Conservation (phyloP, 2,329 filamentous ascomycete species). For the Aspergillus sp. region DNA sequence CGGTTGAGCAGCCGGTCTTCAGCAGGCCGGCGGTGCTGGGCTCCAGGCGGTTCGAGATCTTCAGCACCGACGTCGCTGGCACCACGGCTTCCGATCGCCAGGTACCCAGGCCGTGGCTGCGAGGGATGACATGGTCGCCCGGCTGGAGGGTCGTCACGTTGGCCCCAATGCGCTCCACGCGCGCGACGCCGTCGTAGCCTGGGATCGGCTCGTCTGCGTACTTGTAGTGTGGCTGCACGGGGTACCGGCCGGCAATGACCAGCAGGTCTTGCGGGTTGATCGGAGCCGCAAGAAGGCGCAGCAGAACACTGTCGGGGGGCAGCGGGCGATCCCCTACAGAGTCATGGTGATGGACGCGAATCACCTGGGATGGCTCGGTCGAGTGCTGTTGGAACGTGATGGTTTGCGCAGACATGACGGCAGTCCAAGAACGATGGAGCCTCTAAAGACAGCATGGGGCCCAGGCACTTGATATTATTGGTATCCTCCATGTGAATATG, state of each 20-base stretch:
- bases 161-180: neutral
- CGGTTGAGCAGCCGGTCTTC: conserved; percentile 1
- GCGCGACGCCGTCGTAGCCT: neutral
- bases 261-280: conserved; percentile 2
- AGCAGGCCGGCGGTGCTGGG: conserved; percentile 1
- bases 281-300: neutral
- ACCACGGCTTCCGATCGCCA: conserved; percentile 2
- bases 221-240: conserved; percentile 1
- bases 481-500: too few species aligned
- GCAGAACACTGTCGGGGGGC: neutral
- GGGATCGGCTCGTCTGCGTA: conserved; percentile 2
- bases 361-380: neutral
- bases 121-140: conserved; percentile 2
- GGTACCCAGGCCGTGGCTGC: neutral
- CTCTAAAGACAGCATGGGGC: neutral
- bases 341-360: neutral
- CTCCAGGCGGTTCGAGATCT: neutral
- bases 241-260: conserved; percentile 2
- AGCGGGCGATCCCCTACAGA: conserved; percentile 1
- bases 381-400: conserved; percentile 4
- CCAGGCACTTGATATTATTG: neutral
- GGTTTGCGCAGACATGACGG: conserved; percentile 1
- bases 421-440: neutral
- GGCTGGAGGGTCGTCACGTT: neutral
- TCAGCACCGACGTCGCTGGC: neutral